These are phyloP conservation scores for Podospora pseudopauciseta DNA, from an alignment of 495 filamentous ascomycete species.

Conservation along the genomic window DNA sequence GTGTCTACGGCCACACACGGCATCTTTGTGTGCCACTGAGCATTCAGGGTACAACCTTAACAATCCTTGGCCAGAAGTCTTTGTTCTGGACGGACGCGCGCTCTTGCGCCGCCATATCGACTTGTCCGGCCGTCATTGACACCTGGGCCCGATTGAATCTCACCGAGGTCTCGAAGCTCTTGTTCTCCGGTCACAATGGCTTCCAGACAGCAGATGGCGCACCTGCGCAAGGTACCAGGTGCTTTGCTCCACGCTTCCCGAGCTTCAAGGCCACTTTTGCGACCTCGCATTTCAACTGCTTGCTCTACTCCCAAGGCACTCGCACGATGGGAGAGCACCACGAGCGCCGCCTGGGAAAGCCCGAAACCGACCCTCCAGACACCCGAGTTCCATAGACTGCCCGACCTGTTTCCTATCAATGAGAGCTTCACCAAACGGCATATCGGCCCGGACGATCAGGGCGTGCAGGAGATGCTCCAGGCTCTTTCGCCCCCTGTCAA, in stretches of 20 bases:
- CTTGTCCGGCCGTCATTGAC: background rate
- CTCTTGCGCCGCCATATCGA: background rate
- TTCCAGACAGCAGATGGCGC: background rate
- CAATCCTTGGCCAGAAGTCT: background rate
- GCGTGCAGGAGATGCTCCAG: conserved; percentile 75
- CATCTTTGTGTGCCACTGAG: background rate
- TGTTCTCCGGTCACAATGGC: background rate
- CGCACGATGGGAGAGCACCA: conserved; percentile 8
- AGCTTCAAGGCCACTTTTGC: conserved; percentile 5
- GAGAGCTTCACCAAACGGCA: conserved; percentile 81
- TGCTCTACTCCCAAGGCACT: background rate
- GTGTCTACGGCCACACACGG: background rate
- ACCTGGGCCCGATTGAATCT: background rate
- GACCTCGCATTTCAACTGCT: conserved; percentile 3
- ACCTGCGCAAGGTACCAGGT: background rate
- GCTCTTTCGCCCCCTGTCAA: conserved; percentile 70
- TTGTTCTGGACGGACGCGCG: background rate
- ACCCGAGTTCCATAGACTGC: conserved; percentile 14
- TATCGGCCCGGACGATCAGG: conserved; percentile 79
- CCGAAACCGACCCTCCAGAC: background rate
- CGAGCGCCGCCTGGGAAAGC: conserved; percentile 4
- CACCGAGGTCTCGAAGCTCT: background rate
- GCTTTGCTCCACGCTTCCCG: conserved; percentile 11
- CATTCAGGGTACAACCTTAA: background rate
- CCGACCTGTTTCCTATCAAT: conserved; percentile 30